Percentiles rank a stretch among this genome's conserved stretches.
These are phyloP conservation scores for Alternaria sp. DNA, from an alignment of 2,329 filamentous ascomycete genomes.

Conservation along the genomic window DNA sequence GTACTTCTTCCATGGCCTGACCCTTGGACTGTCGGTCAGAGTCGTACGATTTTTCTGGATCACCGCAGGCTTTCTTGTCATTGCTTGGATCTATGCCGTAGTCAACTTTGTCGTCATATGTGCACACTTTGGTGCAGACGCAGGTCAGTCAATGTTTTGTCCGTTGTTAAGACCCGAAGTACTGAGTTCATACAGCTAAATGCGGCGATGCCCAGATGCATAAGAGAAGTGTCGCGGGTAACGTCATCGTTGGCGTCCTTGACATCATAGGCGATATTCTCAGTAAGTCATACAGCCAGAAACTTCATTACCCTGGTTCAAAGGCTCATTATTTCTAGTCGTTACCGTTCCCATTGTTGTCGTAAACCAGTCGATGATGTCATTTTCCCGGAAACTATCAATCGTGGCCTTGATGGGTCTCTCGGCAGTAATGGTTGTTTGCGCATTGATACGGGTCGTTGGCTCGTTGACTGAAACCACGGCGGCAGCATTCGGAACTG, in stretches of 20 bases:
- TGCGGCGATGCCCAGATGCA: conserved; percentile 1
- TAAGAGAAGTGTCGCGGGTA: neutral
- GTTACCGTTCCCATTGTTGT: neutral
- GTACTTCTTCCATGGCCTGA: conserved; percentile 3
- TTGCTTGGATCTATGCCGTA: neutral
- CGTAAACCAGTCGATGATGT: conserved; percentile 8
- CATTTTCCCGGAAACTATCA: conserved; percentile 4
- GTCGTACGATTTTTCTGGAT: neutral
- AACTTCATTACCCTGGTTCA: neutral
- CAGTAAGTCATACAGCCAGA: neutral
- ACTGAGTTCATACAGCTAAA: neutral
- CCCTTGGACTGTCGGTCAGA: neutral
- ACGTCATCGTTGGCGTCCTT: neutral
- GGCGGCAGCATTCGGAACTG: neutral
- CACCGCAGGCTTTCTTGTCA: neutral
- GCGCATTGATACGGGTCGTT: conserved; percentile 4
- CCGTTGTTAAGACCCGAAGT: neutral
- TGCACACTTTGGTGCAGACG: conserved; percentile 3
- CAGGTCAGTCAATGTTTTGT: neutral
- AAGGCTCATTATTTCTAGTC: neutral
- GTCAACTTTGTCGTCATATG: neutral
- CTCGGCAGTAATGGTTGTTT: conserved; percentile 6
- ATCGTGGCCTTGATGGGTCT: conserved; percentile 2
- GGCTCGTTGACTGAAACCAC: conserved; percentile 4
- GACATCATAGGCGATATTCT: conserved; percentile 6